Evolutionary conservation across 805 yeast species (phyloP).

Genomic region (Teunomyces panamensis): DNA sequence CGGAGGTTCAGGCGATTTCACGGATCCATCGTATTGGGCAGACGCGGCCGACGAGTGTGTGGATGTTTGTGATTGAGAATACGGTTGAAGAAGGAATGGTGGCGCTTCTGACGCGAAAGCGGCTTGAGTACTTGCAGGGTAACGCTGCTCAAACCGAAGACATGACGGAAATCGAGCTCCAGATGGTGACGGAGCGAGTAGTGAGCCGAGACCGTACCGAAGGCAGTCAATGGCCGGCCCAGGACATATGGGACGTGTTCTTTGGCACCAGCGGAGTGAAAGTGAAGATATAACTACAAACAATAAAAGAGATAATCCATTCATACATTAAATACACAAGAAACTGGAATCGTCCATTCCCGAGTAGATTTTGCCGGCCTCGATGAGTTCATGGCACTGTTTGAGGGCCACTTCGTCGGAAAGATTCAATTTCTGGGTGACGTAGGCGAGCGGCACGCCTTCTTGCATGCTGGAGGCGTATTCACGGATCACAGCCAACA

Average conservation of each 20-base stretch:
- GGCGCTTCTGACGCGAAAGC: slow-evolving; percentile 58
- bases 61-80: slow-evolving; percentile 83
- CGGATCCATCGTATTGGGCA: slow-evolving; percentile 94
- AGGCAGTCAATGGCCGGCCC: slow-evolving; percentile 58
- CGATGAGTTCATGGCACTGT: slow-evolving; percentile 54
- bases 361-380: slow-evolving; percentile 65
- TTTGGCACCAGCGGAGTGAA: slow-evolving; percentile 31
- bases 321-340: slow-evolving; percentile 6
- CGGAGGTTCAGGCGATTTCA: slow-evolving; percentile 89
- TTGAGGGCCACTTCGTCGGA: slow-evolving; percentile 47
- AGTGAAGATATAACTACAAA: no score
- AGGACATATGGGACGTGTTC: slow-evolving; percentile 63
- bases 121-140: slow-evolving; percentile 43
- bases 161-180: slow-evolving; percentile 46
- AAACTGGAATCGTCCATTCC: slow-evolving; percentile 58
- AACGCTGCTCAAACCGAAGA: slow-evolving; percentile 3
- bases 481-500: slow-evolving; percentile 47
- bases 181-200: slow-evolving; percentile 52
- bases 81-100: slow-evolving; percentile 90
- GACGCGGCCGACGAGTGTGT: slow-evolving; percentile 72
- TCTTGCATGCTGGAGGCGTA: slow-evolving; percentile 60
- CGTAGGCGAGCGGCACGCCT: slow-evolving; percentile 68
- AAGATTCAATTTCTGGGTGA: slow-evolving; percentile 55
- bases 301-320: slow-evolving; percentile 4
- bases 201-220: slow-evolving; percentile 41